Conservation (phyloP, 768 basidiomycete genomes). For the Hygrophoropsis aurantiaca region DNA sequence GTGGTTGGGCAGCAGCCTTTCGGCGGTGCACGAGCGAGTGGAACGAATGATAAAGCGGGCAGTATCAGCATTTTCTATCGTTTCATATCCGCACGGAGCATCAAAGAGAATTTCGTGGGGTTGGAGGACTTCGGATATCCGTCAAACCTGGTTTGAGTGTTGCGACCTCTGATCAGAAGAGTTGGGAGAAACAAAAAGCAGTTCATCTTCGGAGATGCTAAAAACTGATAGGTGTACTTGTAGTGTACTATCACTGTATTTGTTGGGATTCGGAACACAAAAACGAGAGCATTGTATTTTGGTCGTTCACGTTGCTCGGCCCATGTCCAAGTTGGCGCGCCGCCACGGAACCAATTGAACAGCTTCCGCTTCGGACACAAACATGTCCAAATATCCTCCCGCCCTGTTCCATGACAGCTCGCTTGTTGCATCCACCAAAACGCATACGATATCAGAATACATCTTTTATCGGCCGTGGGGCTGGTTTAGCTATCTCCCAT, state of each 20-base stretch:
- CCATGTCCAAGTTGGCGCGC: too few relatives aligned
- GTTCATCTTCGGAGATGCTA: too few relatives aligned
- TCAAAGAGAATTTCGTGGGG: slow-evolving; percentile 96
- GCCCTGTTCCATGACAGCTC: background rate
- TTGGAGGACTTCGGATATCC: slow-evolving; percentile 83
- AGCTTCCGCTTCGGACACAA: background rate
- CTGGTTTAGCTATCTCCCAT: background rate
- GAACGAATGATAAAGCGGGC: slow-evolving; percentile 98
- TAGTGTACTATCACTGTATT: too few relatives aligned
- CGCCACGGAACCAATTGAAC: too few relatives aligned
- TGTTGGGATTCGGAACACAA: too few relatives aligned
- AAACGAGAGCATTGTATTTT: too few relatives aligned
- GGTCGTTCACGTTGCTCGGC: too few relatives aligned
- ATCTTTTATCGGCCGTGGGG: too few relatives aligned
- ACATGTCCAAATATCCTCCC: background rate
- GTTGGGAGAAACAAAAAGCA: too few relatives aligned
- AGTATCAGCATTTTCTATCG: slow-evolving; percentile 76
- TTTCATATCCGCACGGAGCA: slow-evolving; percentile 85
- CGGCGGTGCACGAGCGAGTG: slow-evolving; percentile 88
- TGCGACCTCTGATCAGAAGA: too few relatives aligned
- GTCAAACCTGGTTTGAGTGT: slow-evolving; percentile 73
- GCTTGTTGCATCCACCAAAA: background rate
- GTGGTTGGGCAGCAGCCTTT: slow-evolving; percentile 98
- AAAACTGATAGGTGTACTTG: too few relatives aligned
- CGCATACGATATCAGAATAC: too few relatives aligned